Base-by-base conservation (phyloP, 23 red algal species). In the Gracilaria caudata region DNA sequence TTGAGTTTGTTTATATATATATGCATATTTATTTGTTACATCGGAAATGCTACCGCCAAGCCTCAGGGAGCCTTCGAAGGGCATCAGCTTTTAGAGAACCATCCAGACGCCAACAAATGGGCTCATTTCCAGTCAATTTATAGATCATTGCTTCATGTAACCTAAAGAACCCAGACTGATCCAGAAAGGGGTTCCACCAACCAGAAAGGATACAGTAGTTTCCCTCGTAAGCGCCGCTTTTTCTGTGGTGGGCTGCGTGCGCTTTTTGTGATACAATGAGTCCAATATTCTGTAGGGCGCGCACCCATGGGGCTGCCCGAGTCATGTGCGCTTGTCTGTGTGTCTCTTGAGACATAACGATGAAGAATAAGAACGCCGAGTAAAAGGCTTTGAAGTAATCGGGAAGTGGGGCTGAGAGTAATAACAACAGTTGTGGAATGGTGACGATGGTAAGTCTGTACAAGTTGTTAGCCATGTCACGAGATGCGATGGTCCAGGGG, bases 141-240 rank as follows among this genome's bases (percentile, higher is more conserved):
- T 43, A 97, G 5, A 97, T 49, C 1, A 94, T 64, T 56, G 64
- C 72, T 60, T 99, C 97, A 32, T 88, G 37, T 17, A 56, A 43
- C 4, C 93, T 71, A 26, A 93, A 99, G 39, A 99, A 76, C 7
- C 64, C 35, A 28, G 35, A 14, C 34, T 55, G 41, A 36, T 99
- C 97, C 51, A 95, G 38, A 21, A 94, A 24, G 4, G 14, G 4
- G 51, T 99, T 99, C 68, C 93, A 95, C 77, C 61, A 58, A 17
- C 97, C 97, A 19, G 59, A 85, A 38, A 99, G 84, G 61, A 95
- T 95, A 84, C 93, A 93, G 71, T 99, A 99, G 39, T 92, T 79
- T 23, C 84, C 86, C 7, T 71, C 90, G 51, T 79, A 94, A 8
- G 89, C 88, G 32, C 74, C 88, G 12, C 41, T 47, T 5, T 40